Conservation (phyloP, 805 yeast genomes). For the Suhomyces canberraensis region DNA sequence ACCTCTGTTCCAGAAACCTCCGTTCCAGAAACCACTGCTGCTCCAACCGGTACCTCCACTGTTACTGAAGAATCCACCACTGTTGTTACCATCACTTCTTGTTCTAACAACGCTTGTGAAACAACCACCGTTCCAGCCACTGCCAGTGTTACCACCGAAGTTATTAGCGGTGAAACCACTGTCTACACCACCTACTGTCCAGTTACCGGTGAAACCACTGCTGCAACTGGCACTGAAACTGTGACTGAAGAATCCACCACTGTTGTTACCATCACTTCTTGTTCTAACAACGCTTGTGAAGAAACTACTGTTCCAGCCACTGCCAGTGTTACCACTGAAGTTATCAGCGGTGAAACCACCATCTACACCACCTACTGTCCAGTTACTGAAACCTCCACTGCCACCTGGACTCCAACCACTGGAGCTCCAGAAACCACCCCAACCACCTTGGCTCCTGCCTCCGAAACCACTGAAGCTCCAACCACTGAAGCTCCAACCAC, state of each 20-base stretch:
- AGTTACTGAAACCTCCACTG: constrained; percentile 21
- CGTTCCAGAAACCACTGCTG: constrained; percentile 26
- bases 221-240: constrained; percentile 28
- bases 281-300: constrained; percentile 27
- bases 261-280: constrained; percentile 24
- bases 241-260: constrained; percentile 17
- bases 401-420: constrained; percentile 24
- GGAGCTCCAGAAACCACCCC: constrained; percentile 3
- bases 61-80: constrained; percentile 17
- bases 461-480: constrained; percentile 7
- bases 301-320: constrained; percentile 16
- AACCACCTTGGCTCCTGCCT: constrained; percentile 4
- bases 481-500: constrained; percentile 7
- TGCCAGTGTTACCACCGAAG: constrained; percentile 24
- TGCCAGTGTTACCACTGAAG: constrained; percentile 23
- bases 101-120: constrained; percentile 27
- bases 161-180: constrained; percentile 32
- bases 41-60: constrained; percentile 27
- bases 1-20: constrained; percentile 21
- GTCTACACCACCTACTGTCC: constrained; percentile 41
- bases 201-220: constrained; percentile 18
- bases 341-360: constrained; percentile 32
- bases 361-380: constrained; percentile 41
- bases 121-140: constrained; percentile 16
- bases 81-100: constrained; percentile 24